Evolutionary conservation across 805 yeast genomes (phyloP).

Genomic region (Starmerella sp.): DNA sequence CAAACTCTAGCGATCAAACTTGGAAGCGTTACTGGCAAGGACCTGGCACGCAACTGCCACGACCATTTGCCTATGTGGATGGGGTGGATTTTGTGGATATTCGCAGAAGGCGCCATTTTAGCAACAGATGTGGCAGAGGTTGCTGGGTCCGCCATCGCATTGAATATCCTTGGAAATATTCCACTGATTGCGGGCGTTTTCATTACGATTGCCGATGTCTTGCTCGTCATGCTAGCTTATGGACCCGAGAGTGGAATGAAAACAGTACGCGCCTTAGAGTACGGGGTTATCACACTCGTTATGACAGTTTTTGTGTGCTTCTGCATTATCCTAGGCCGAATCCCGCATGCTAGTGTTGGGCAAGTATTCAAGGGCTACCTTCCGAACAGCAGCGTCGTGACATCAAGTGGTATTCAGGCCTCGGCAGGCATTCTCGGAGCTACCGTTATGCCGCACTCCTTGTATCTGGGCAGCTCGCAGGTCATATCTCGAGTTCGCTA

Average conservation of each 20-base stretch:
- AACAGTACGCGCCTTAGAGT: constrained; percentile 69
- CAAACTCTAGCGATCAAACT: constrained; percentile 77
- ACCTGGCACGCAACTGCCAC: constrained; percentile 78
- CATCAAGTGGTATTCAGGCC: constrained; percentile 60
- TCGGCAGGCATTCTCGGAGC: constrained; percentile 85
- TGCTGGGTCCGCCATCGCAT: constrained; percentile 92
- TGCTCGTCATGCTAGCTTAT: constrained; percentile 78
- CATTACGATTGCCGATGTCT: constrained; percentile 73
- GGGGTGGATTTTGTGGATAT: constrained; percentile 42
- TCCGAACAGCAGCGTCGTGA: constrained; percentile 40
- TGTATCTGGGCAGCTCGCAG: constrained; percentile 78
- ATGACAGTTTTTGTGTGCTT: constrained; percentile 78
- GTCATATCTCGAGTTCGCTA: constrained; percentile 78
- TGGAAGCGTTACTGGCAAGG: constrained; percentile 90
- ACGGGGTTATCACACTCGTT: constrained; percentile 66
- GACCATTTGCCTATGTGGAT: constrained; percentile 54
- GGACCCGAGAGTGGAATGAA: constrained; percentile 73
- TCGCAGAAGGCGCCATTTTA: constrained; percentile 83
- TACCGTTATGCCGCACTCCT: constrained; percentile 89
- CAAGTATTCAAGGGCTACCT: constrained; percentile 62
- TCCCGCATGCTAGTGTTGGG: constrained; percentile 41
- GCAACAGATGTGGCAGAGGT: constrained; percentile 97
- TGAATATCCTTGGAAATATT: constrained; percentile 67
- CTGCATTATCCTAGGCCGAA: constrained; percentile 61
- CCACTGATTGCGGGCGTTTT: constrained; percentile 79